phyloP scores from a whole-genome alignment of 2,329 filamentous ascomycete genomes.

The Talaromyces pinophilus region DNA sequence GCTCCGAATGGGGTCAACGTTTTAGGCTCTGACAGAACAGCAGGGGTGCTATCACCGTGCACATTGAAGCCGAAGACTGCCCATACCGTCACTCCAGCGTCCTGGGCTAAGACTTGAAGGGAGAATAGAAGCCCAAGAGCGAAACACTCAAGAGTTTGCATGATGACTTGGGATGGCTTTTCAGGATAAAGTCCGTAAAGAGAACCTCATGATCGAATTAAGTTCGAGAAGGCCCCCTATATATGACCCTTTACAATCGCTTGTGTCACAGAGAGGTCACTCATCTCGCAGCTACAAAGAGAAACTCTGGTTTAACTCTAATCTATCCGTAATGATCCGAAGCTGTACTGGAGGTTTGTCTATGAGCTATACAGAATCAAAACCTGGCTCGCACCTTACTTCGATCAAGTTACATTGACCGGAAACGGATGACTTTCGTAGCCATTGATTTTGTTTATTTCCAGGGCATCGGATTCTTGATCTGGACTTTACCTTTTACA shows the following conservation, averaged over 20 bases:
- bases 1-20: conserved; percentile 57
- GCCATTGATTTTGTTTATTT: conserved; percentile 4
- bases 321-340: conserved; percentile 22
- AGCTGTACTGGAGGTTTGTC: not conserved
- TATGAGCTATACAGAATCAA: not conserved
- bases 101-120: conserved; percentile 31
- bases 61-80: conserved; percentile 57
- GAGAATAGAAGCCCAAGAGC: conserved; percentile 17
- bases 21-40: conserved; percentile 37
- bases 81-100: conserved; percentile 41
- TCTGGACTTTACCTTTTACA: not conserved
- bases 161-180: conserved; percentile 4
- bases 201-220: not conserved
- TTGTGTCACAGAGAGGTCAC: conserved; percentile 23
- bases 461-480: not conserved
- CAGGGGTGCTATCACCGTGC: conserved; percentile 58
- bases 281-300: not conserved
- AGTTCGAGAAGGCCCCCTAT: not conserved
- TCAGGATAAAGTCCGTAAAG: not conserved
- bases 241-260: not conserved
- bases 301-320: conserved; percentile 15
- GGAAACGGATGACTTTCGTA: conserved; percentile 6
- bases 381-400: not conserved
- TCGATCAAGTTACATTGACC: not conserved
- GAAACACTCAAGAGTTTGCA: conserved; percentile 5